Conservation (phyloP, 2,329 filamentous ascomycete species). For the Colletotrichum limetticola region DNA sequence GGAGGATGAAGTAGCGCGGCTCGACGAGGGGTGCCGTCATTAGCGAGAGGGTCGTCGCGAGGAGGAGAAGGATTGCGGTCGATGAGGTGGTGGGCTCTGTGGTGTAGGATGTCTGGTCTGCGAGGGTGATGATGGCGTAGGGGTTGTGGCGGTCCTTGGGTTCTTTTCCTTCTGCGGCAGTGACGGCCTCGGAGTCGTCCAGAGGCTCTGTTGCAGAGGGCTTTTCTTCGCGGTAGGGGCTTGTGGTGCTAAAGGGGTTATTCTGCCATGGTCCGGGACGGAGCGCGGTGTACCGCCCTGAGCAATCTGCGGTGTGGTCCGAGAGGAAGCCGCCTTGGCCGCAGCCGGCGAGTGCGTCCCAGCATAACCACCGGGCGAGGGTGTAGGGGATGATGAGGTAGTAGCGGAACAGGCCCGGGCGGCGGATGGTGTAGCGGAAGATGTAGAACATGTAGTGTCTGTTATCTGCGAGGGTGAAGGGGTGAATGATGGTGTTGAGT, state of each 20-base stretch:
- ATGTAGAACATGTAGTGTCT: conserved; percentile 97
- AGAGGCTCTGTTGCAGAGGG: conserved; percentile 1
- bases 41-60: conserved; percentile 80
- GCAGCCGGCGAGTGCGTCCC: conserved; percentile 68
- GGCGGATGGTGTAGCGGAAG: conserved; percentile 84
- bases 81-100: conserved; percentile 54
- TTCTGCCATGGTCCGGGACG: conserved; percentile 40
- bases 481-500: conserved; percentile 93
- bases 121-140: conserved; percentile 37
- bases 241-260: conserved; percentile 40
- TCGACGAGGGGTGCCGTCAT: conserved; percentile 93
- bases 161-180: background rate
- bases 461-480: conserved; percentile 96
- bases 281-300: background rate
- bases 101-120: conserved; percentile 40
- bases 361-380: conserved; percentile 73
- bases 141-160: conserved; percentile 13
- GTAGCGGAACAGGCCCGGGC: conserved; percentile 72
- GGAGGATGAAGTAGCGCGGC: conserved; percentile 94
- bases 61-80: conserved; percentile 67
- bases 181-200: background rate
- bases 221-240: conserved; percentile 3
- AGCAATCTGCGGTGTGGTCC: conserved; percentile 14
- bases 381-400: conserved; percentile 77
- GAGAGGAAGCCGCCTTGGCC: conserved; percentile 24